Percentiles rank a stretch among this genome's conserved stretches.
These are phyloP conservation scores for Carex pumila DNA, from an alignment of 176 grass and related monocot species.

Conservation along the genomic window DNA sequence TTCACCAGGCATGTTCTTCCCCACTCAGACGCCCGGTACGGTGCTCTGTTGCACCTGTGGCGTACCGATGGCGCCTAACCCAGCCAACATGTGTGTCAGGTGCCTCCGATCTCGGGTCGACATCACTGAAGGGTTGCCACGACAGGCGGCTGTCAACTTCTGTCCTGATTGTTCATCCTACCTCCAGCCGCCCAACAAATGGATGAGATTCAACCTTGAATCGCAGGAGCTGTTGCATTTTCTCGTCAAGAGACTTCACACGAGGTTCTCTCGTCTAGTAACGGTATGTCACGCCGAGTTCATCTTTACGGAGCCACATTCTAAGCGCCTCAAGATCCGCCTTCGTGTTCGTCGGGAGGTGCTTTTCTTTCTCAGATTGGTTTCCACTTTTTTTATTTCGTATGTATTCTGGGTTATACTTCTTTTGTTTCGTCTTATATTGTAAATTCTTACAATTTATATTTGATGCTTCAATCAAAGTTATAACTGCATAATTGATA, in stretches of 20 bases:
- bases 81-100: conserved; percentile 86
- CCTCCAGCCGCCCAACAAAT: conserved; percentile 54
- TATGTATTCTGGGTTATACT: neutral
- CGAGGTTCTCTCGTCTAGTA: conserved; percentile 53
- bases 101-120: conserved; percentile 70
- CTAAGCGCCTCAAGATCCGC: conserved; percentile 89
- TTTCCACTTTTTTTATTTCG: neutral
- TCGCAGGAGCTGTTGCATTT: conserved; percentile 79
- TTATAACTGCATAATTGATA: neutral
- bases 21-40: conserved; percentile 69
- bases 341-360: conserved; percentile 81
- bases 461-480: neutral
- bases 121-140: conserved; percentile 58
- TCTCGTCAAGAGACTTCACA: conserved; percentile 63
- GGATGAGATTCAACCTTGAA: conserved; percentile 53
- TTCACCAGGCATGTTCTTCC: conserved; percentile 70
- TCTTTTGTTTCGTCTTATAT: neutral
- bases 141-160: conserved; percentile 47
- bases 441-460: neutral
- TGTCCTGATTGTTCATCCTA: conserved; percentile 59
- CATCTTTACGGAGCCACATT: conserved; percentile 91
- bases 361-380: conserved; percentile 7
- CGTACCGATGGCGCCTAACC: conserved; percentile 70
- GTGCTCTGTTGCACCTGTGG: conserved; percentile 95
- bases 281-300: conserved; percentile 76